Base-by-base conservation (phyloP, 352 stramenopile genomes). In the Peronospora belbahrii region DNA sequence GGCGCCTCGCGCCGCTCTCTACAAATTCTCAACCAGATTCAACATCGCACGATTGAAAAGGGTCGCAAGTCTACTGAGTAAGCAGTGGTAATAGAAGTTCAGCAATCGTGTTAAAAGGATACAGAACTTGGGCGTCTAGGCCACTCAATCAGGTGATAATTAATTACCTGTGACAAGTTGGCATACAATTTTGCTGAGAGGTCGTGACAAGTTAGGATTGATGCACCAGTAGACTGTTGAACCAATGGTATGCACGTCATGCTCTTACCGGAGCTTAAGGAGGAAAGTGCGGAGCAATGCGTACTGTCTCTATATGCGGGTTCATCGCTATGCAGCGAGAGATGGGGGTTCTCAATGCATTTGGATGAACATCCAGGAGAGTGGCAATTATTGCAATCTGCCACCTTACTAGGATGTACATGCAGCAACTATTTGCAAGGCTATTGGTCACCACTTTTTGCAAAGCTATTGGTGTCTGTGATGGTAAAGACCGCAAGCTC, bases 21-120 rank as follows among this genome's bases (percentile, higher is more conserved):
- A 14, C 79, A 92, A 48, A 92, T 92, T 42, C 56, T 92, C 19
- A 92, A 80, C 58, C 72, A 89, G 45, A 88, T 92, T 41, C 70
- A 81, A 47, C 69, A 84, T 61, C 68, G 63, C 50, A 65, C 62
- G 6, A 65, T 24, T 13, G 67, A 77, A 49, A 75, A 70, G 25
- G 50, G 49, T 36, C 59, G 60, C 45, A 74, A 71, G 39, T 67
- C 53, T 14, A 69, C 48, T 62, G 44, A 70, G 40, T 17, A 19
- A 27, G 10, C 1, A 20, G 19, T 35, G 42, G 49, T 36, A 62
- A 52, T 51, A 43, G 49, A 54, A 5, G 15, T 10, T 13, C 38
- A 23, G 18, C 28, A 15, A 35, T 34, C 32, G 19, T 19, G 31
- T 28, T 4, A 9, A 44, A 13, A 24, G 32, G n/a, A 30, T 41